These are phyloP conservation scores for Colletotrichum horii DNA, from an alignment of 2,329 filamentous ascomycete genomes.

Conservation along the genomic window DNA sequence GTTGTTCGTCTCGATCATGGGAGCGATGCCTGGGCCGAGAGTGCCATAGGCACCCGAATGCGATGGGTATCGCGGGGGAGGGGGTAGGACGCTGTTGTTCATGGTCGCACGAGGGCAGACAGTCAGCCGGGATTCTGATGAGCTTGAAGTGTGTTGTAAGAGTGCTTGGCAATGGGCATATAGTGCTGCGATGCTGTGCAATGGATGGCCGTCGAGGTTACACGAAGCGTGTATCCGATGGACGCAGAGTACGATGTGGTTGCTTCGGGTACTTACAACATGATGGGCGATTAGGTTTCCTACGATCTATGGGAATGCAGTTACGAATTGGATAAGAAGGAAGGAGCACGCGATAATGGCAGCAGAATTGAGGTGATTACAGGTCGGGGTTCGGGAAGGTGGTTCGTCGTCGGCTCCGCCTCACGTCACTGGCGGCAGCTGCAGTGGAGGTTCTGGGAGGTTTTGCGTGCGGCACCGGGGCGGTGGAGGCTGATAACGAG, in stretches of 20 bases:
- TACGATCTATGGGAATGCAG: not conserved
- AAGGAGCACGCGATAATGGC: not conserved
- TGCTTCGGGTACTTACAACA: slow-evolving; percentile 14
- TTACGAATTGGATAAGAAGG: not conserved
- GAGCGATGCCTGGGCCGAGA: slow-evolving; percentile 69
- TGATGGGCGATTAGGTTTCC: not conserved
- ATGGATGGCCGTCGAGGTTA: not conserved
- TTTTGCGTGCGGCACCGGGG: not conserved
- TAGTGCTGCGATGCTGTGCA: not conserved
- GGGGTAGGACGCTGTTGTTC: slow-evolving; percentile 75
- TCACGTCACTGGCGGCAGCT: slow-evolving; percentile 12
- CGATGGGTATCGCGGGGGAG: slow-evolving; percentile 82
- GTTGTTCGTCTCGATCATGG: slow-evolving; percentile 94
- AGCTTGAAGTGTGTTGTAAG: not conserved
- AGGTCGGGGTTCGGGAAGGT: slow-evolving; percentile 6
- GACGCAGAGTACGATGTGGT: not conserved
- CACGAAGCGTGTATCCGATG: not conserved
- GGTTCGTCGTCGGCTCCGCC: slow-evolving; percentile 5
- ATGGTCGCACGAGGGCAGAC: not conserved
- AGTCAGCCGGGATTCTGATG: not conserved
- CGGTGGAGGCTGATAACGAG: not conserved
- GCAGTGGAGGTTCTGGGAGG: not conserved
- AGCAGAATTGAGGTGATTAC: not conserved
- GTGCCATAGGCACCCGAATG: slow-evolving; percentile 75
- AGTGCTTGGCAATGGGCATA: not conserved